Conservation (phyloP, 2,329 filamentous ascomycete species). For the Teratosphaeria pseudoeucalypti region DNA sequence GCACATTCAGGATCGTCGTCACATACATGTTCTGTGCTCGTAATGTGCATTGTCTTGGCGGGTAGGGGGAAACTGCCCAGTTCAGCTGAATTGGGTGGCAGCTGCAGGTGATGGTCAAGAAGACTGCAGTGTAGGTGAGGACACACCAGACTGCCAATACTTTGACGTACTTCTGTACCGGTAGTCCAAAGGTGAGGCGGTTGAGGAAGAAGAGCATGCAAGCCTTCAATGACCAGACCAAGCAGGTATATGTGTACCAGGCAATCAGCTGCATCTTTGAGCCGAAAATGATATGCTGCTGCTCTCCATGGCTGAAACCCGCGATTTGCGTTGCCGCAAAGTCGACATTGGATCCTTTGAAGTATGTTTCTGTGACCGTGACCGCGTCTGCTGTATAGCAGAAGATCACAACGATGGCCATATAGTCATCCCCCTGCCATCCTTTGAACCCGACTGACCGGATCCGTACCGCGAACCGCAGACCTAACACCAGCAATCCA, state of each 20-base stretch:
- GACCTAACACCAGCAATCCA: constrained; percentile 24
- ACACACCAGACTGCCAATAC: constrained; percentile 18
- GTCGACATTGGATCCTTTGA: constrained; percentile 22
- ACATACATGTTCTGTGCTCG: constrained; percentile 23
- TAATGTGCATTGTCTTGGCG: constrained; percentile 21
- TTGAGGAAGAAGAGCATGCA: constrained; percentile 22
- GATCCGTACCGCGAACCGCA: constrained; percentile 28
- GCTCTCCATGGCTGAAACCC: constrained; percentile 19
- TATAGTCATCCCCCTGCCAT: constrained; percentile 31
- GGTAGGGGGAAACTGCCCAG: constrained; percentile 21
- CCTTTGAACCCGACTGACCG: constrained; percentile 30
- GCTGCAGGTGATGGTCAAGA: constrained; percentile 23
- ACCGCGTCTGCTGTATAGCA: constrained; percentile 29
- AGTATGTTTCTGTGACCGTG: constrained; percentile 26
- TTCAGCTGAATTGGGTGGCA: constrained; percentile 21
- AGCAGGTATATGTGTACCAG: constrained; percentile 24
- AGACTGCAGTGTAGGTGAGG: constrained; percentile 23
- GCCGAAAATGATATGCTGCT: constrained; percentile 22
- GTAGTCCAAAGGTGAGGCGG: constrained; percentile 25
- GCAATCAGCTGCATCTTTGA: constrained; percentile 30
- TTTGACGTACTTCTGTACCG: constrained; percentile 23
- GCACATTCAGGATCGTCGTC: constrained; percentile 22
- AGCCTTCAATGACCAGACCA: constrained; percentile 14
- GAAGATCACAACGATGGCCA: constrained; percentile 25
- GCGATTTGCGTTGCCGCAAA: constrained; percentile 11